These are phyloP conservation scores for Penicillium herquei DNA, from an alignment of 495 filamentous ascomycete genomes.

Conservation along the genomic window DNA sequence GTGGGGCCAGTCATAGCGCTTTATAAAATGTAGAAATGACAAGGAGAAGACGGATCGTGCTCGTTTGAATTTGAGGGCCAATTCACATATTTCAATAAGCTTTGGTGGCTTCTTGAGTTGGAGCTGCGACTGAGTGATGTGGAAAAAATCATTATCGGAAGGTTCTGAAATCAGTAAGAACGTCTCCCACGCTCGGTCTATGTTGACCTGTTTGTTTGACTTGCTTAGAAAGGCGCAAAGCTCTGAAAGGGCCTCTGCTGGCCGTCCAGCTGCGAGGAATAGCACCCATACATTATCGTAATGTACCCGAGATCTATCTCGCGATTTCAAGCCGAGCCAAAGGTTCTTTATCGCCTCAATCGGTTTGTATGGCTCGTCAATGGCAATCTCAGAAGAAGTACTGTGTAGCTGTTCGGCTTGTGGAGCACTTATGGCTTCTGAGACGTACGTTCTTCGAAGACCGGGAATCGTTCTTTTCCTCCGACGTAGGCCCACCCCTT, in stretches of 20 bases:
- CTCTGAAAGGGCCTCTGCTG: constrained; percentile 22
- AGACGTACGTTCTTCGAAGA: constrained; percentile 31
- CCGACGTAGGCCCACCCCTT: constrained; percentile 27
- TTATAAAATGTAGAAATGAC: constrained; percentile 34
- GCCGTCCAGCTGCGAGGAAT: constrained; percentile 30
- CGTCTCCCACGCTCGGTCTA: constrained; percentile 36
- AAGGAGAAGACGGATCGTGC: constrained; percentile 17
- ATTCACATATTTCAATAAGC: constrained; percentile 28
- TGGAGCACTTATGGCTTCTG: constrained; percentile 20
- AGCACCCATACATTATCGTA: constrained; percentile 39
- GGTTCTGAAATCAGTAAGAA: constrained; percentile 41
- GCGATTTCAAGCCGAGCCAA: constrained; percentile 16
- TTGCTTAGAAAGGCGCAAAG: constrained; percentile 39
- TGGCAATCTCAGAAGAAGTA: background rate
- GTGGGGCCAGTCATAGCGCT: constrained; percentile 33
- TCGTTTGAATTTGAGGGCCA: constrained; percentile 25
- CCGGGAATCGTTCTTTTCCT: constrained; percentile 22
- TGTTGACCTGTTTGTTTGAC: constrained; percentile 33
- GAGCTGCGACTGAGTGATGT: constrained; percentile 30
- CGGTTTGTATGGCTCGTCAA: background rate
- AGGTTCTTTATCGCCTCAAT: background rate
- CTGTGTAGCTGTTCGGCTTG: background rate
- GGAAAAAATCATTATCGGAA: constrained; percentile 36
- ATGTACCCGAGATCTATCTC: constrained; percentile 14
- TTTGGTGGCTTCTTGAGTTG: constrained; percentile 13